Evolutionary conservation across 202 grass and related monocot species (phyloP), one percentile per base, ranked within the genome.

Genomic region (Musa balbisiana): DNA sequence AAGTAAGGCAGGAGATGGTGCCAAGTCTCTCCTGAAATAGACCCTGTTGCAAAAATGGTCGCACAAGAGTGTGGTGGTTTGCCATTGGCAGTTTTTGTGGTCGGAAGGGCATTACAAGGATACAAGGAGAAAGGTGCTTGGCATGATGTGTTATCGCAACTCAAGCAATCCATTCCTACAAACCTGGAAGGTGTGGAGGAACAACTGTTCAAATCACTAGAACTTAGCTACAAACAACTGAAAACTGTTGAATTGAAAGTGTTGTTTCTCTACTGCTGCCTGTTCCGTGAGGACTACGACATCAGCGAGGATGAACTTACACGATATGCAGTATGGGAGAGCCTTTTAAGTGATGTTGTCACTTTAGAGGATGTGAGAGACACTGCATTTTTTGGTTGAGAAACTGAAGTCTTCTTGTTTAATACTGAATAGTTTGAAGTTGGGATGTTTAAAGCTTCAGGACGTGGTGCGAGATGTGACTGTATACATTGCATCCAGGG

Each of bases 401-500:
- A 73, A 83, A 53, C 55, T 83, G 59, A 58, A 51, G 50, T 14
- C 58, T 55, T 83, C 75, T 10, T 83, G 75, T 53, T 72, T 83
- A 13, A 10, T 83, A 19, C 4, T 79, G 10, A 24, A 11, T 0
- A 51, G 19, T 78, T 43, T 43, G 51, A 67, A 68, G 22, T 20
- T 13, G 0, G 60, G 76, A 2, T 64, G 16, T 72, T 56, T 71
- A 0, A 83, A 59, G 56, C 68, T 83, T 68, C 82, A 83, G 65
- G 43, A 83, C 73, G 55, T 83, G 9, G 75, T 83, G 22, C 52
- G 68, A 55, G 82, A 83, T 74, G 82, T 74, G 6, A 67, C 67
- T 21, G 16, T 83, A 3, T 60, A 79, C 13, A 79, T 83, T 74
- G 82, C 68, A 17, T 83, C 69, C 2, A 83, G 58, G 71, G 10